Evolutionary conservation across 106 monocot species (phyloP), one percentile per base, ranked within the genome.

Genomic region (Platanthera guangdongensis): DNA sequence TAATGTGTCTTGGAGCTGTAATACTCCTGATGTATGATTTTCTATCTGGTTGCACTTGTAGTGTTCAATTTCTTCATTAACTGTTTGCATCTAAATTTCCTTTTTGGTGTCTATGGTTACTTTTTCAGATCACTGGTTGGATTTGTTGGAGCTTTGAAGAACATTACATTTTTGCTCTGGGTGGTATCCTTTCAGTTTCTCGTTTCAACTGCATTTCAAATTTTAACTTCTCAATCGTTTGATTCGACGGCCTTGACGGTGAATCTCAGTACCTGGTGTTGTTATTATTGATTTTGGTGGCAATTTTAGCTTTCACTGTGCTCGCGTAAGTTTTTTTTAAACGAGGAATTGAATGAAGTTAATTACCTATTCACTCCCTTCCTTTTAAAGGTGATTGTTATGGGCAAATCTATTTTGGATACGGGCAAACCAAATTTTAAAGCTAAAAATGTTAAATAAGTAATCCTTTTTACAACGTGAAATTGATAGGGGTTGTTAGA

Each of bases 81-180:
- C 48, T 9, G 18, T 21, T 73, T 50, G 50, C 62, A 28, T 72
- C 60, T 32, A 11, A 73, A 6, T 11, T 68, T 80, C 54, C 21
- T 21, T 78, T 21, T 49, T 65, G 65, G 25, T 55, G 57, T 53
- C 14, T 55, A 8, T 78, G 15, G 9, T 70, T 82, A 21, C 16
- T 76, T 71, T 81, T 88, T 81, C 93, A 96, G 96, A 84, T 96
- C 96, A 18, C 72, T 96, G 14, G 81, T 91, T 55, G 96, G 96
- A 47, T 96, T 96, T 71, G 52, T 89, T 53, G 93, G 96, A 52
- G 93, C 96, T 50, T 72, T 87, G 84, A 96, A 91, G 83, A 91
- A 91, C 68, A 68, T 87, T 51, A 21, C 84, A 1, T 4, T 81
- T 50, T 78, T 96, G 75, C 77, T 96, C 51, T 96, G 96, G 96